phyloP scores from a whole-genome alignment of 495 filamentous ascomycete species.

The Aspergillus sparsus region DNA sequence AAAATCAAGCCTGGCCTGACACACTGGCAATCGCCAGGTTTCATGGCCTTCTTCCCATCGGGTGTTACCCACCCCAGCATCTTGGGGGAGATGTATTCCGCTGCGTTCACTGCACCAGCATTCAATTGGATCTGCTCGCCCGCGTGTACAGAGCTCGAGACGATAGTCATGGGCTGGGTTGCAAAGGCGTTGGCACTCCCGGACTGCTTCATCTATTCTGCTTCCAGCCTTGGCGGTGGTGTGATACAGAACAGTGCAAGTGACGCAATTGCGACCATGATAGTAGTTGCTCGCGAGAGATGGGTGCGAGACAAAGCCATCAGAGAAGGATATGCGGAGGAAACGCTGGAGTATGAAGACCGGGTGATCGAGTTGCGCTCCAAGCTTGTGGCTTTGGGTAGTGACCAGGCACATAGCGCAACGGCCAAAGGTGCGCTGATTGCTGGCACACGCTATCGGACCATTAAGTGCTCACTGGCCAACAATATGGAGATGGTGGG shows the following conservation, averaged over 20 bases:
- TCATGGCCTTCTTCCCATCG: conserved; percentile 97
- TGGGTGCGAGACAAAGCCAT: conserved; percentile 59
- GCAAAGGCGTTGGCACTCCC: conserved; percentile 73
- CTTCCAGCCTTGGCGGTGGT: conserved; percentile 73
- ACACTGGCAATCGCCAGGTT: conserved; percentile 95
- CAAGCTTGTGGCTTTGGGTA: conserved; percentile 77
- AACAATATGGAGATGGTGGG: conserved; percentile 74
- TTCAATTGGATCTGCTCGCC: conserved; percentile 99
- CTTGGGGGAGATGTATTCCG: conserved; percentile 89
- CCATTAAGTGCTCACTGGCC: conserved; percentile 59
- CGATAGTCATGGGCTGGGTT: conserved; percentile 93
- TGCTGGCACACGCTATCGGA: conserved; percentile 75
- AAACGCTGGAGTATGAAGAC: conserved; percentile 49
- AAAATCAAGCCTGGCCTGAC: conserved; percentile 95
- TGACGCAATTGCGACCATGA: conserved; percentile 81
- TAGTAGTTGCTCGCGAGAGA: conserved; percentile 87
- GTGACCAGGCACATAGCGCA: conserved; percentile 75
- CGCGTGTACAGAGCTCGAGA: conserved; percentile 94
- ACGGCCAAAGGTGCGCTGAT: conserved; percentile 88
- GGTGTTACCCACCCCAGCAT: conserved; percentile 80
- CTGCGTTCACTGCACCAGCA: conserved; percentile 82
- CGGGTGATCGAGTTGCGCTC: conserved; percentile 64
- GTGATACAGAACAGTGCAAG: conserved; percentile 94
- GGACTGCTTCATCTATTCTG: conserved; percentile 71
- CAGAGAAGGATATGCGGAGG: conserved; percentile 51